These are phyloP conservation scores for Echium plantagineum DNA, from an alignment of 257 asterid species.

Conservation along the genomic window DNA sequence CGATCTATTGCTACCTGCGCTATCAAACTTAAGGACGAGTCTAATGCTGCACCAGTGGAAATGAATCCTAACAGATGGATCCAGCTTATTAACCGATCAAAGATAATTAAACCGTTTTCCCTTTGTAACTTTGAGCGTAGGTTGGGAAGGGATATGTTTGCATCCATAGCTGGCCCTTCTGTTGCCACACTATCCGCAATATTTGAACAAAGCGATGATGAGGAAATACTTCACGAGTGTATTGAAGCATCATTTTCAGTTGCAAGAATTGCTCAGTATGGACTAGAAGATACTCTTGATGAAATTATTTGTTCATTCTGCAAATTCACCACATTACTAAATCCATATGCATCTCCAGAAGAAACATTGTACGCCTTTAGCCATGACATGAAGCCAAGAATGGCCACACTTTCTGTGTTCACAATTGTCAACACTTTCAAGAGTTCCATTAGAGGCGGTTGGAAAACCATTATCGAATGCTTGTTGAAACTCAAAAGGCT, in stretches of 20 bases:
- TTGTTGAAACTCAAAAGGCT: constrained; percentile 80
- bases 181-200: constrained; percentile 76
- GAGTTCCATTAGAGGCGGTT: constrained; percentile 67
- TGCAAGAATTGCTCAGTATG: constrained; percentile 75
- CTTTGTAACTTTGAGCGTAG: constrained; percentile 57
- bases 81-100: constrained; percentile 63
- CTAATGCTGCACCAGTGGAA: constrained; percentile 22
- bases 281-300: constrained; percentile 74
- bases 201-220: constrained; percentile 78
- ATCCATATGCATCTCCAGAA: constrained; percentile 72
- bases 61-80: constrained; percentile 86
- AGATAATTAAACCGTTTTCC: constrained; percentile 44
- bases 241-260: constrained; percentile 67
- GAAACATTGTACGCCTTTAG: constrained; percentile 72
- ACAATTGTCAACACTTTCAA: constrained; percentile 70
- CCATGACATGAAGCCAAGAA: constrained; percentile 78
- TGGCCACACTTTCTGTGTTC: constrained; percentile 86
- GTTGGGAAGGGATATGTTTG: constrained; percentile 83
- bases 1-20: constrained; percentile 61
- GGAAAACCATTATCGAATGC: constrained; percentile 89
- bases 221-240: constrained; percentile 75
- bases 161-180: constrained; percentile 74
- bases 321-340: constrained; percentile 71
- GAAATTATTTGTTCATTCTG: constrained; percentile 73
- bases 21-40: constrained; percentile 30